Evolutionary conservation across 2,329 filamentous ascomycete genomes (phyloP), one percentile per base, ranked within the genome.

Genomic region (Sarocladiaceae sp.): DNA sequence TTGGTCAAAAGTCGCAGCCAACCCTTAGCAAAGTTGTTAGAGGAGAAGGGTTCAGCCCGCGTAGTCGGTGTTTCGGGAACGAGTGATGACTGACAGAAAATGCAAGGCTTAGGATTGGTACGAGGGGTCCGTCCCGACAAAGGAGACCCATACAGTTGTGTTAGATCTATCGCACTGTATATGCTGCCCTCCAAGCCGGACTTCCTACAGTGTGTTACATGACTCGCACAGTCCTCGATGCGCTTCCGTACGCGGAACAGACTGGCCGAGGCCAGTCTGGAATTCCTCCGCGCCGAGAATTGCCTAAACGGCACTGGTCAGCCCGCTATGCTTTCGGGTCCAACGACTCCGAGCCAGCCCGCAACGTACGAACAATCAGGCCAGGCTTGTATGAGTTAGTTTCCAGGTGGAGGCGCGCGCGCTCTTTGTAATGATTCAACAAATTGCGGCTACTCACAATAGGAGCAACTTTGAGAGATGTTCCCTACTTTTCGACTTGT

Each of bases 41-140:
- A 48, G 17, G 28, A 15, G 23, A 28, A 18, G 26, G 20, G 22
- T 48, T 48, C 18, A 22, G 22, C 7, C 25, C 44, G 44, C 44
- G 11, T 18, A 31, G 44, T 31, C 26, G 44, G 44, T 33, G 44
- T 12, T 48, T 48, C 44, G 44, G 44, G 22, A 44, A 48, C 20
- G 25, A 8, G 29, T 33, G 44, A 48, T 48, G 44, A 48, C 44
- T 31, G 44, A 48, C 26, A 48, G 44, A 48, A 48, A 48, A 48
- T 48, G n/a, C 15, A 26, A 20, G 15, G 26, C 44, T 6, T 48
- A n/a, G 44, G 44, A 48, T 48, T 48, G 44, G 44, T 33, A 48
- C 44, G 17, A 28, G n/a, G n/a, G 44, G 26, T 12, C 28, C 10
- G 11, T 10, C 13, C 20, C 28, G 4, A 33, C n/a, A 5, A 3